phyloP scores from a whole-genome alignment of 768 basidiomycete genomes.

The Lentinula edodes region DNA sequence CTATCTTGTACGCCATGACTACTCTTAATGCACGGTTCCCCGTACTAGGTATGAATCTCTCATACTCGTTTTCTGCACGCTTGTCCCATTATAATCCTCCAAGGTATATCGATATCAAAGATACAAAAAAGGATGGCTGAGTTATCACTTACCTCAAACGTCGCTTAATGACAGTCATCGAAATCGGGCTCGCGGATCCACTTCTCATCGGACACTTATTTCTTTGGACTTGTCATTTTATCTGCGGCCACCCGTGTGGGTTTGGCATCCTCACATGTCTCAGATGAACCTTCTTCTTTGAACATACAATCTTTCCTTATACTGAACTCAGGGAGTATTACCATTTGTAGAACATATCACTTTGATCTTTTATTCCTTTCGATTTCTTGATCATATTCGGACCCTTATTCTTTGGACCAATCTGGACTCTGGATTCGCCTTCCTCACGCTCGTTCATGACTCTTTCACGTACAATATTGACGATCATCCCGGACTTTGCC shows the following conservation, averaged over 20 bases:
- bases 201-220: neutral
- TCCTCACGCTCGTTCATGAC: slow-evolving; percentile 5
- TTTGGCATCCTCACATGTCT: neutral
- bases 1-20: slow-evolving; percentile 60
- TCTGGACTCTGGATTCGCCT: slow-evolving; percentile 5
- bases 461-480: neutral
- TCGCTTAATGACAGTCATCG: neutral
- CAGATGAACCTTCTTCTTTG: neutral
- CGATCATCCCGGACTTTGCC: neutral
- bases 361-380: neutral
- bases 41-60: slow-evolving; percentile 34
- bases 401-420: neutral
- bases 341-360: neutral
- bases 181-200: slow-evolving; percentile 1
- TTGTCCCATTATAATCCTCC: neutral
- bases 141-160: slow-evolving; percentile 11
- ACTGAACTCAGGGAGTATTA: neutral
- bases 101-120: slow-evolving; percentile 16
- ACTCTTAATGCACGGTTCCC: slow-evolving; percentile 57
- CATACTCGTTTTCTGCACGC: too few relatives aligned
- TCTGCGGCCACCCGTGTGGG: neutral
- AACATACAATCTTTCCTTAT: neutral
- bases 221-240: neutral
- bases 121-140: slow-evolving; percentile 19
- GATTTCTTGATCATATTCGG: neutral